Base-by-base conservation (phyloP, 1,284 basidiomycete genomes). In the Pyrrhoderma lamaoense region DNA sequence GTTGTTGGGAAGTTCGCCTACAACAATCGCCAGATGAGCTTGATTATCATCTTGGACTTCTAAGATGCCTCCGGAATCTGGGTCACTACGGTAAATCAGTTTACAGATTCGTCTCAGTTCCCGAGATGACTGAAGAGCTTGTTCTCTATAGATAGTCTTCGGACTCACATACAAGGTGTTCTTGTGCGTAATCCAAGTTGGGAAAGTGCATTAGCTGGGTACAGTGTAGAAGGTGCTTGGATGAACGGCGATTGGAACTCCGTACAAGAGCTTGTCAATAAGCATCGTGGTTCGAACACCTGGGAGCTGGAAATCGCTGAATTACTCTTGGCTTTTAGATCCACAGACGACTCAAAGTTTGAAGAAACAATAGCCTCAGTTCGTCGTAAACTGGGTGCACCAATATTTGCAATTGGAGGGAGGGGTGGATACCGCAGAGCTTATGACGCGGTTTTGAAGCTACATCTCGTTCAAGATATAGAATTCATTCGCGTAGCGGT, bases 1-100 rank as follows among this genome's bases (percentile, higher is more conserved):
- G 95, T 62, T 99, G 96, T 61, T 99, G 96, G 96, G 96, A 99
- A 68, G 88, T 99, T n/a, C 79, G 88, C 44, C 72, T 99, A 19
- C 95, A 98, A 64, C 84, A 91, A 57, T 80, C 82, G 23, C 95
- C 95, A 0, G 82, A 96, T 60, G 92, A 94, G 58, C 73, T 96
- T 7, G 80, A 88, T 25, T 85, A 87, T 55, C 96, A 99, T 65
- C 66, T 96, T 7, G 96, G 96, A 2, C 74, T 99, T 16, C 70
- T 98, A 55, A 82, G 90, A 47, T 99, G 96, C 64, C 75, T 99
- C 47, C 79, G 92, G 40, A 97, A 97, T 63, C 74, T 99, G 14
- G 96, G 96, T 8, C 96, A 99, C 66, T 97, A 99, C 66, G 94
- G 94, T 94, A 60, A 58, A 83, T 58, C 14, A 45, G 14, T 14